Base-by-base conservation (phyloP, 1,284 basidiomycete genomes). In the Ceratobasidium sp. region DNA sequence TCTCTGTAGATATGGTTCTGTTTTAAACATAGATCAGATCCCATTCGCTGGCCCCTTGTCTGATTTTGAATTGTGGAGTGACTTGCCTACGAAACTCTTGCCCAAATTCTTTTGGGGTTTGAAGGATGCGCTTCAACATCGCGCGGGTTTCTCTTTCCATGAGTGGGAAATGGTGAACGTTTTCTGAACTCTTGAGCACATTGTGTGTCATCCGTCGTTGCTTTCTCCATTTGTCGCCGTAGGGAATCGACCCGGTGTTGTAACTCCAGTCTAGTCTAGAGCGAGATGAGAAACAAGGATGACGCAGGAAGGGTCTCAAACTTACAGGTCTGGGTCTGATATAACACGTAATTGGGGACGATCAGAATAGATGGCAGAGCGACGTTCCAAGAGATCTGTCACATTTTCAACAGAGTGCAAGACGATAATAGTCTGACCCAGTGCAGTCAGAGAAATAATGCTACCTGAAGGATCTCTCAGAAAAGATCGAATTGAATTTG, bases 361-460 rank as follows among this genome's bases (percentile, higher is more conserved):
- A 74, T 82, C 84, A n/a, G 86, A 87, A 76, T 87, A 84, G 59
- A 80, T 82, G 0, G 79, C 75, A n/a, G 82, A 80, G 11, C 82
- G 78, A 75, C 81, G 84, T 49, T 86, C 85, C 35, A 87, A 77
- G 4, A 87, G 80, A 41, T 86, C 85, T n/a, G 79, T 77, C 11
- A 82, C 80, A 1, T 79, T 83, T 74, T 81, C 76, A 30, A 80
- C 77, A 7, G 84, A 84, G 74, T 86, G 87, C 44, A 87, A 76
- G 41, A 87, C 79, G 38, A 87, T 76, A 63, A 87, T 79, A 38
- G 82, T 83, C 71, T 85, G 85, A 30, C 86, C 84, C 38, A 85
- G 79, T 21, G 84, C 79, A 52, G 79, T 78, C 44, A 86, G 78
- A 73, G 85, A 85, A 44, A 86, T 81, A 87, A 91, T 79, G 77